These are phyloP conservation scores for Vitis riparia DNA, from an alignment of 164 flowering plant species.

Conservation along the genomic window DNA sequence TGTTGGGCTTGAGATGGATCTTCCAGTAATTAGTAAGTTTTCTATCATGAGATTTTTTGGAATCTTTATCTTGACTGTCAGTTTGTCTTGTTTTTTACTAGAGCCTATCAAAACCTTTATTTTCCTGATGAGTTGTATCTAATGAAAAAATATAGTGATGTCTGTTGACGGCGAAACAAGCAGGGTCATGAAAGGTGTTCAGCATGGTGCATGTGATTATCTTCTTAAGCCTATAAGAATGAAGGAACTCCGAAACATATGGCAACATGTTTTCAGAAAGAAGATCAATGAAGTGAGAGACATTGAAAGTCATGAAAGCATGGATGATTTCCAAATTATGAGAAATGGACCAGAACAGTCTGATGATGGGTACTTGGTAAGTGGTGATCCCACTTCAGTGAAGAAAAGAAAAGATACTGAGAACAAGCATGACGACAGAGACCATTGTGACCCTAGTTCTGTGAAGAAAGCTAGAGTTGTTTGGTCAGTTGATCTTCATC, in stretches of 20 bases:
- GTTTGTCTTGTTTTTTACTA: background rate
- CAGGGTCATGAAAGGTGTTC: slow-evolving; percentile 97
- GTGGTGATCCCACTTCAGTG: slow-evolving; percentile 45
- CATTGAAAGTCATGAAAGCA: slow-evolving; percentile 54
- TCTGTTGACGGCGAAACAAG: slow-evolving; percentile 98
- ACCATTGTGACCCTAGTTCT: slow-evolving; percentile 47
- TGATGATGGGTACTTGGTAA: slow-evolving; percentile 40
- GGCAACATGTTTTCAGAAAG: slow-evolving; percentile 96
- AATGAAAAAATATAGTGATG: slow-evolving; percentile 71
- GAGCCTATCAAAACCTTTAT: background rate
- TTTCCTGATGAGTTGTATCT: slow-evolving; percentile 6
- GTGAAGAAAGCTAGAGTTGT: slow-evolving; percentile 84
- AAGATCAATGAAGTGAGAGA: slow-evolving; percentile 80
- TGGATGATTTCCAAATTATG: slow-evolving; percentile 45
- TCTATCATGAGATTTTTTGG: slow-evolving; percentile 6
- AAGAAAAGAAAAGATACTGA: slow-evolving; percentile 77
- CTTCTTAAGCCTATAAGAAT: slow-evolving; percentile 95
- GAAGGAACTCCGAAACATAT: slow-evolving; percentile 95
- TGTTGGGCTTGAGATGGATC: slow-evolving; percentile 97
- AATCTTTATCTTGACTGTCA: background rate
- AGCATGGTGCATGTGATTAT: slow-evolving; percentile 98
- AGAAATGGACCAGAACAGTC: slow-evolving; percentile 43
- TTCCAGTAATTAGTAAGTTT: slow-evolving; percentile 91
- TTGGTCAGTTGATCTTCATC: slow-evolving; percentile 95
- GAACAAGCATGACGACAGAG: slow-evolving; percentile 57